Evolutionary conservation across 2,329 filamentous ascomycete genomes (phyloP).

Genomic region (Stylonectria norvegica): DNA sequence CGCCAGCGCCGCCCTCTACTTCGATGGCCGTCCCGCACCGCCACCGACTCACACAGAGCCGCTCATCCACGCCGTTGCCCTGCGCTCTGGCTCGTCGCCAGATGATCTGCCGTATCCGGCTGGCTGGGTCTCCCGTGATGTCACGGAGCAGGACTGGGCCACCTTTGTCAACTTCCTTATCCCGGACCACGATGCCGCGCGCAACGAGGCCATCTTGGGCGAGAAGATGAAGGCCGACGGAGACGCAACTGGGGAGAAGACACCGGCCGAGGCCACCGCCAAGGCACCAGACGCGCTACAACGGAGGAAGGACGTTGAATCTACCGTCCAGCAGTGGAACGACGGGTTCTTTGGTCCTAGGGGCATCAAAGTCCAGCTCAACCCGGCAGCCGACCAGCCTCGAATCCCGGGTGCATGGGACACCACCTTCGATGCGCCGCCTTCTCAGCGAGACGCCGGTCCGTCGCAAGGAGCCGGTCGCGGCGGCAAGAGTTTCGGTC

Average conservation of each 20-base stretch:
- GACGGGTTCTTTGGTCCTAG: conserved; percentile 52
- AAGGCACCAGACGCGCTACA: conserved; percentile 17
- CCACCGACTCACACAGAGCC: conserved; percentile 16
- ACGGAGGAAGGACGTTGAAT: conserved; percentile 32
- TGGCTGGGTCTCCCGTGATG: conserved; percentile 40
- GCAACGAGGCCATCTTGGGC: conserved; percentile 47
- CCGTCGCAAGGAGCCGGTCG: conserved; percentile 1
- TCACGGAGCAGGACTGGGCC: conserved; percentile 53
- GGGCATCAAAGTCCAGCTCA: conserved; percentile 41
- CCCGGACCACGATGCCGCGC: conserved; percentile 42
- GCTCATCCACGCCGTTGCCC: conserved; percentile 33
- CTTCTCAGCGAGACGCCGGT: conserved; percentile 10
- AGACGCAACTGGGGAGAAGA: conserved; percentile 26
- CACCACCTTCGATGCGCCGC: conserved; percentile 19
- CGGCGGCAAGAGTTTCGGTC: conserved; percentile 21
- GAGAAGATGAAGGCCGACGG: conserved; percentile 46
- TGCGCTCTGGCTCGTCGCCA: conserved; percentile 36
- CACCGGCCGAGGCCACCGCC: conserved; percentile 8
- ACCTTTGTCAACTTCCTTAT: conserved; percentile 57
- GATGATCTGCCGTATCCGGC: conserved; percentile 43
- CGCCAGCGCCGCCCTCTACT: conserved; percentile 37
- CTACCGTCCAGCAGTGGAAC: conserved; percentile 54
- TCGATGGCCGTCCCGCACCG: conserved; percentile 42
- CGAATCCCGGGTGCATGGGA: conserved; percentile 28
- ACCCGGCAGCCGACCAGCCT: conserved; percentile 15